phyloP scores from a whole-genome alignment of 148 eudicot genomes.

The Suaeda aralocaspica region DNA sequence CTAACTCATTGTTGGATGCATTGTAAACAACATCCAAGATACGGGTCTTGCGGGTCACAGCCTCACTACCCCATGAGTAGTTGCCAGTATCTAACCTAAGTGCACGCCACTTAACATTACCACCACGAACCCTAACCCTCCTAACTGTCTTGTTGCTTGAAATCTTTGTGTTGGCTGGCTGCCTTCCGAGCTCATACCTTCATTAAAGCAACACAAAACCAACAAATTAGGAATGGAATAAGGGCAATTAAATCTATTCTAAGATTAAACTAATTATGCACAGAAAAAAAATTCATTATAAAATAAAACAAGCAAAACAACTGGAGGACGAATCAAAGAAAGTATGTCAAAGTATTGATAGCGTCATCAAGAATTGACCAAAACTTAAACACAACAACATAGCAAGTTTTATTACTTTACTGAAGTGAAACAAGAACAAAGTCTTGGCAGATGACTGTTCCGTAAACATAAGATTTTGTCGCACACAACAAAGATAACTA shows the following conservation, averaged over 20 bases:
- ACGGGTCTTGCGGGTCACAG: conserved; percentile 69
- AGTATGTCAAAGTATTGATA: not conserved
- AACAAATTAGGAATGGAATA: not conserved
- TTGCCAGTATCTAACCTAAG: conserved; percentile 86
- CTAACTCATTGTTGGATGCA: conserved; percentile 90
- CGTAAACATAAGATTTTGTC: not conserved
- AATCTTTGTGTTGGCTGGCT: conserved; percentile 85
- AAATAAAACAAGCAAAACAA: not conserved
- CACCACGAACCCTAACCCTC: conserved; percentile 78
- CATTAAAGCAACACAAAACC: not conserved
- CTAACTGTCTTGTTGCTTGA: conserved; percentile 75
- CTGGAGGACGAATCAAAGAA: no score
- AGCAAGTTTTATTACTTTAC: not conserved
- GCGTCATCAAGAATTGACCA: not conserved
- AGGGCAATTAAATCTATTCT: not conserved
- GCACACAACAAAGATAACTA: not conserved
- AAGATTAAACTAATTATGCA: no score
- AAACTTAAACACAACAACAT: not conserved
- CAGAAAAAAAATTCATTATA: not conserved
- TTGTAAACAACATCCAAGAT: conserved; percentile 83
- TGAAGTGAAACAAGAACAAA: not conserved
- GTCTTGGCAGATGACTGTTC: not conserved
- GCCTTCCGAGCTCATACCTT: conserved; percentile 94
- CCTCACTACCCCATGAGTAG: conserved; percentile 87
- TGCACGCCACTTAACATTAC: conserved; percentile 88